Evolutionary conservation across 257 asterid species (phyloP).

Genomic region (Solanum appendiculatum): DNA sequence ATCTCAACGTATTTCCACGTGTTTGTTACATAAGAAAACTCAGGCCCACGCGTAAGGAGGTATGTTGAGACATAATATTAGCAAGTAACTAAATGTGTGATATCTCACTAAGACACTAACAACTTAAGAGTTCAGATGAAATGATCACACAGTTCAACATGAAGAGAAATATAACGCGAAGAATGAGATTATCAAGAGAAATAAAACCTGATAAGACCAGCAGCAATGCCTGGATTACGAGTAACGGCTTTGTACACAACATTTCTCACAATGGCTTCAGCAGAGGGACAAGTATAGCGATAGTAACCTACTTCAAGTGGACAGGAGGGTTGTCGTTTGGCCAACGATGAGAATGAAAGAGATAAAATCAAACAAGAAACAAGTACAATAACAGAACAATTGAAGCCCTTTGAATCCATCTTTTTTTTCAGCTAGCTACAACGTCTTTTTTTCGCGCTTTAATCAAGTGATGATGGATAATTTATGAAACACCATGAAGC

Average conservation of each 20-base stretch:
- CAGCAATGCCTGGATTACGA: constrained; percentile 45
- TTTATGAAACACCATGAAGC: not conserved
- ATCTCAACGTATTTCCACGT: not conserved
- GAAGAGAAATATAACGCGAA: not conserved
- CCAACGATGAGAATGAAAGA: constrained; percentile 3
- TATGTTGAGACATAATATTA: not conserved
- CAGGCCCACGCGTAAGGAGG: not conserved
- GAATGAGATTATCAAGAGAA: not conserved
- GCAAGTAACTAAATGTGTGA: not conserved
- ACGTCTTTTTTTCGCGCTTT: not conserved
- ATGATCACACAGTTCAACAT: not conserved
- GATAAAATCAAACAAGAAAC: constrained; percentile 6
- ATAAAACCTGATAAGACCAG: constrained; percentile 59
- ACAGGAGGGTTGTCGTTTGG: not conserved
- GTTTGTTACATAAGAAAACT: not conserved
- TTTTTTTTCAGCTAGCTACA: not conserved
- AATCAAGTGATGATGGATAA: not conserved
- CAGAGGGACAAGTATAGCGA: constrained; percentile 28
- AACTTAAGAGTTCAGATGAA: not conserved
- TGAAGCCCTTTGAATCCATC: constrained; percentile 13
- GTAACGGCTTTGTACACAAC: constrained; percentile 27
- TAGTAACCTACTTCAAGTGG: constrained; percentile 39
- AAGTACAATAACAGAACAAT: constrained; percentile 1
- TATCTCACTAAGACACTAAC: not conserved
- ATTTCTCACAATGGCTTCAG: constrained; percentile 38